phyloP scores from a whole-genome alignment of 106 monocot genomes.

The Dendrobium nobile region DNA sequence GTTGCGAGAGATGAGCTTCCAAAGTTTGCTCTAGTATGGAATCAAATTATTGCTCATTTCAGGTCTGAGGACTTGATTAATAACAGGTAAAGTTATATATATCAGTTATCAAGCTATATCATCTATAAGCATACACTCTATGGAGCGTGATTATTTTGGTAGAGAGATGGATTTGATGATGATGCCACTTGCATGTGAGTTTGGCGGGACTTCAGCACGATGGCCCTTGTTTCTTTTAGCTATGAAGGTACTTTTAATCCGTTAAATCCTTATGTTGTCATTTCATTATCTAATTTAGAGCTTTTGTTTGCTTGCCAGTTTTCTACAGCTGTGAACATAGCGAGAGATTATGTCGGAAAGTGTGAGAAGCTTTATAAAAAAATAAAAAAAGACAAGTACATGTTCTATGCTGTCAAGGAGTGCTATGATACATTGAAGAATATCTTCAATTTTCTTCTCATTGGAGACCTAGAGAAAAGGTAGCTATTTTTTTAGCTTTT shows the following conservation, averaged over 20 bases:
- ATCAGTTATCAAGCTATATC: neutral
- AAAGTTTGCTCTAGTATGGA: constrained; percentile 74
- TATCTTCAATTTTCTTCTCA: constrained; percentile 41
- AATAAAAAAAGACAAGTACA: constrained; percentile 60
- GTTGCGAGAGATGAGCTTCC: constrained; percentile 30
- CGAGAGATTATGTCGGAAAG: constrained; percentile 42
- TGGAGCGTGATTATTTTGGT: constrained; percentile 2
- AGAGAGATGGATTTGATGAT: constrained; percentile 73
- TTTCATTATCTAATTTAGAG: neutral
- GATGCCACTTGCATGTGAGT: constrained; percentile 43
- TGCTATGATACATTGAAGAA: constrained; percentile 49
- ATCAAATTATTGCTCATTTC: constrained; percentile 56
- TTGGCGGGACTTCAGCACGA: constrained; percentile 16
- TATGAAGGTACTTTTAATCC: constrained; percentile 32
- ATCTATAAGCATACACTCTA: neutral
- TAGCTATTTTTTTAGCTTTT: constrained; percentile 12
- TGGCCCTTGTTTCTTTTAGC: constrained; percentile 76
- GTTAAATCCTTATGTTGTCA: neutral
- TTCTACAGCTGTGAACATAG: constrained; percentile 50
- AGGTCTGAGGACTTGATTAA: constrained; percentile 68
- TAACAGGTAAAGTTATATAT: constrained; percentile 36
- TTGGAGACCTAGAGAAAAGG: constrained; percentile 58
- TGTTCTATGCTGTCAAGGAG: constrained; percentile 56
- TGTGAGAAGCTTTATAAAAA: constrained; percentile 38
- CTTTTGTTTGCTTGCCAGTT: constrained; percentile 34